Conservation (phyloP, 257 asterid species). For the Solanum tarapatanum region DNA sequence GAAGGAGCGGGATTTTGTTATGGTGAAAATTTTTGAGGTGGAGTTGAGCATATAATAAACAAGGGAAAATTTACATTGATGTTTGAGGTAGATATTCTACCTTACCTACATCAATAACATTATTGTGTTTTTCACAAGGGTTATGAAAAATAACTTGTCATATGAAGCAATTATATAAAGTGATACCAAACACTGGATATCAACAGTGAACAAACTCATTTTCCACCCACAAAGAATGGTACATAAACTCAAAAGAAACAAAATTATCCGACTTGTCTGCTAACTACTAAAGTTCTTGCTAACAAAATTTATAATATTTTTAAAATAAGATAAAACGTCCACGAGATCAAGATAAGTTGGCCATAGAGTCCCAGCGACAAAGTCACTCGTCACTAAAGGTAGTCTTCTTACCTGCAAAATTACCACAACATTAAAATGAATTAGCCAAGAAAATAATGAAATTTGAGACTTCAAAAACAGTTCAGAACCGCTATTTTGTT, state of each 20-base stretch:
- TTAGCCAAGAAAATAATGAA: background rate
- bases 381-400: constrained; percentile 19
- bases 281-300: background rate
- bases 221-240: constrained; percentile 1
- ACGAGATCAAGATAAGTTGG: background rate
- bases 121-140: background rate
- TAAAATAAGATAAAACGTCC: background rate
- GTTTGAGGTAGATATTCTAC: background rate
- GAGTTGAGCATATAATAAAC: background rate
- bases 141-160: background rate
- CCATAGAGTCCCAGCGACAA: background rate
- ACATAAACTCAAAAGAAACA: background rate
- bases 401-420: constrained; percentile 28
- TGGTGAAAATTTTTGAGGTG: background rate
- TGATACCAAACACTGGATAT: background rate
- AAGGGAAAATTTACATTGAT: too few species aligned
- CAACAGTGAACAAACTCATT: background rate
- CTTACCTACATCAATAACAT: background rate
- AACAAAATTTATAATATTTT: background rate
- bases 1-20: background rate
- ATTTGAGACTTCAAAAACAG: background rate
- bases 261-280: background rate
- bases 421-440: background rate
- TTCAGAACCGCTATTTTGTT: background rate
- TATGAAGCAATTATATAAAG: background rate